Conservation (phyloP, 129 eudicot genomes). For the Flaveria linearis region DNA sequence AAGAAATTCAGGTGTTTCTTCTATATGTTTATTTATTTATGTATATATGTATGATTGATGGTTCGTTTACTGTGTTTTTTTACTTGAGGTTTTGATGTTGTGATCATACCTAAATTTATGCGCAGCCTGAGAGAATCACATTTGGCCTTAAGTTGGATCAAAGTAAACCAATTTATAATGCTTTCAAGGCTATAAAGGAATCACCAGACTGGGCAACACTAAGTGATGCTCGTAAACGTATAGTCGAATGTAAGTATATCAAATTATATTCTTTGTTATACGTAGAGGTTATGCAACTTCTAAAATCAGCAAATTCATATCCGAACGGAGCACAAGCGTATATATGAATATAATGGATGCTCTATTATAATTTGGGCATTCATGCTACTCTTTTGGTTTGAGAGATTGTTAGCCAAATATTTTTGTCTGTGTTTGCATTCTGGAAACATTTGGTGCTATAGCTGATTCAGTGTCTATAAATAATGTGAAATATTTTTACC, state of each 20-base stretch:
- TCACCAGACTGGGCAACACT: conserved; percentile 69
- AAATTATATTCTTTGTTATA: neutral
- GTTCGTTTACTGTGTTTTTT: neutral
- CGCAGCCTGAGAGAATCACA: conserved; percentile 86
- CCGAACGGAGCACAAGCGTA: too few species aligned
- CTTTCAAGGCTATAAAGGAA: conserved; percentile 76
- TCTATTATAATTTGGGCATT: neutral
- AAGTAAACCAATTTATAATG: conserved; percentile 87
- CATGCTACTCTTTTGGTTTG: neutral
- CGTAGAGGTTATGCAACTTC: neutral
- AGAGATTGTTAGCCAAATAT: neutral
- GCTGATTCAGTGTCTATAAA: neutral
- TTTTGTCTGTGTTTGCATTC: too few species aligned
- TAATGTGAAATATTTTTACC: neutral
- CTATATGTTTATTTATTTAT: neutral
- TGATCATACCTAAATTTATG: neutral
- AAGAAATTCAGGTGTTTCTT: conserved; percentile 77
- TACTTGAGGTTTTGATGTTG: neutral
- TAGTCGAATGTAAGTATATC: conserved; percentile 71
- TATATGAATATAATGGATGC: neutral
- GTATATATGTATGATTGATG: neutral
- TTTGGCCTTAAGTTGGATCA: conserved; percentile 83
- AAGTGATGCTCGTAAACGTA: conserved; percentile 82
- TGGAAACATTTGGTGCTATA: too few species aligned
- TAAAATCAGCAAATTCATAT: neutral